These are phyloP conservation scores for peach (Prunus persica) DNA, from an alignment of 306 rosid genomes.

Conservation along the genomic window DNA sequence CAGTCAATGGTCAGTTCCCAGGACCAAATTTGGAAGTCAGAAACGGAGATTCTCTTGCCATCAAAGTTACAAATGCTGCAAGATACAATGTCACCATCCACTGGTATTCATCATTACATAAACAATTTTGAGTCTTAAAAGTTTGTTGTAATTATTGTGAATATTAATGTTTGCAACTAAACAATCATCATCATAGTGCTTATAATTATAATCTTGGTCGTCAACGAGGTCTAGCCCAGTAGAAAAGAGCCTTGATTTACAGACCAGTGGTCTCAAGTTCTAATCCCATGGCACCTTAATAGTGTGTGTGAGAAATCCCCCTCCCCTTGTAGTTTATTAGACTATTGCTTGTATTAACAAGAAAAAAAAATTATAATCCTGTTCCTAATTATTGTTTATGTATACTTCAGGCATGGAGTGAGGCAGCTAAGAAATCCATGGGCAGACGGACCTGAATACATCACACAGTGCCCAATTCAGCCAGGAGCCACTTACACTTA, in stretches of 20 bases:
- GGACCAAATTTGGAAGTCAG: conserved; percentile 64
- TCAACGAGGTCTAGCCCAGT: no score
- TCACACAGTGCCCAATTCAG: conserved; percentile 87
- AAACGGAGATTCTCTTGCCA: conserved; percentile 71
- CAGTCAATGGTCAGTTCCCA: conserved; percentile 81
- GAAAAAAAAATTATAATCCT: neutral
- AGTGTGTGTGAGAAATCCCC: no score
- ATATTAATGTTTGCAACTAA: neutral
- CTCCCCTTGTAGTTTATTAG: no score
- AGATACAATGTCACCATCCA: conserved; percentile 69
- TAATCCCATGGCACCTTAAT: no score
- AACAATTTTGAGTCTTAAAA: no score
- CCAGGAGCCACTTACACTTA: conserved; percentile 92
- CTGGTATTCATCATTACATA: conserved; percentile 40
- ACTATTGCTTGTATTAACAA: no score
- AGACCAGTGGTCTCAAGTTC: no score
- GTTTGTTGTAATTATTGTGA: neutral
- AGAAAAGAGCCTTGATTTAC: no score
- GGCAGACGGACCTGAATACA: conserved; percentile 91
- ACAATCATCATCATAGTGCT: conserved; percentile 7
- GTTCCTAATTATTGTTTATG: conserved; percentile 11
- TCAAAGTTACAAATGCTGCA: conserved; percentile 61
- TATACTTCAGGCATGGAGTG: conserved; percentile 72
- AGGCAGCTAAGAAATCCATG: conserved; percentile 85
- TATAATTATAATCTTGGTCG: neutral